A percentile compares a stretch with the other conserved stretches of the same genome.
Conservation (phyloP, 257 asterid genomes). For the Hygrophila difformis region DNA sequence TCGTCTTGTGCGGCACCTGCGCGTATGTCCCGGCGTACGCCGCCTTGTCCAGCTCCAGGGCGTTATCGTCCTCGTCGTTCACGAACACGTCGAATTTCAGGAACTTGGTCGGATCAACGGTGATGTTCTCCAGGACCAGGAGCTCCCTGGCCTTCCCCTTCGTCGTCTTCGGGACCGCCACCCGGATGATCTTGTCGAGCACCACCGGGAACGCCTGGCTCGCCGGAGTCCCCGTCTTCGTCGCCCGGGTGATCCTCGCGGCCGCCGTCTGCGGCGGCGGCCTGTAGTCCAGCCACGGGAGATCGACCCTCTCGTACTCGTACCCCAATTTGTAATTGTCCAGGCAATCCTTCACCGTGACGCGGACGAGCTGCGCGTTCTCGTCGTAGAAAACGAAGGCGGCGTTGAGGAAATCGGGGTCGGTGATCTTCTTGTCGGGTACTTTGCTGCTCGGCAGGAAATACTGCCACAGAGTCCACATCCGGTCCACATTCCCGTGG, state of each 20-base stretch:
- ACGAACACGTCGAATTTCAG: slow-evolving; percentile 20
- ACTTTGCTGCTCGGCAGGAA: slow-evolving; percentile 13
- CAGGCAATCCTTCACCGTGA: slow-evolving; percentile 14
- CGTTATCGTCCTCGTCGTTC: slow-evolving; percentile 20
- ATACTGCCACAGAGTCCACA: slow-evolving; percentile 23
- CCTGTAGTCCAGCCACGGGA: slow-evolving; percentile 22
- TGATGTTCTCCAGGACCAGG: slow-evolving; percentile 18
- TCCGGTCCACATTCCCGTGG: slow-evolving; percentile 22
- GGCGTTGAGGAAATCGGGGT: slow-evolving; percentile 20
- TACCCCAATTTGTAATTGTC: slow-evolving; percentile 18
- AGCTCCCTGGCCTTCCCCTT: slow-evolving; percentile 25
- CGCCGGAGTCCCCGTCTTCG: background rate
- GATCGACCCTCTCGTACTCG: slow-evolving; percentile 14
- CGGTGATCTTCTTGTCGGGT: slow-evolving; percentile 13
- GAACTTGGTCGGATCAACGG: slow-evolving; percentile 19
- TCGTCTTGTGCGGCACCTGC: slow-evolving; percentile 21
- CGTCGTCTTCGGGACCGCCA: slow-evolving; percentile 16
- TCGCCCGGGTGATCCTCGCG: background rate
- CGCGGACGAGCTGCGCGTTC: slow-evolving; percentile 19
- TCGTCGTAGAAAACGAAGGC: slow-evolving; percentile 23
- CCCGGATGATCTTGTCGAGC: slow-evolving; percentile 13
- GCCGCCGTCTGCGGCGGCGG: slow-evolving; percentile 15
- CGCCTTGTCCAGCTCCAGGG: slow-evolving; percentile 21
- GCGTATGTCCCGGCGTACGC: slow-evolving; percentile 21
- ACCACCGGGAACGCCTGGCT: slow-evolving; percentile 10